Evolutionary conservation across 75 land plant species (phyloP), one percentile per base, ranked within the genome.

Genomic region (Pseudotsuga menziesii): DNA sequence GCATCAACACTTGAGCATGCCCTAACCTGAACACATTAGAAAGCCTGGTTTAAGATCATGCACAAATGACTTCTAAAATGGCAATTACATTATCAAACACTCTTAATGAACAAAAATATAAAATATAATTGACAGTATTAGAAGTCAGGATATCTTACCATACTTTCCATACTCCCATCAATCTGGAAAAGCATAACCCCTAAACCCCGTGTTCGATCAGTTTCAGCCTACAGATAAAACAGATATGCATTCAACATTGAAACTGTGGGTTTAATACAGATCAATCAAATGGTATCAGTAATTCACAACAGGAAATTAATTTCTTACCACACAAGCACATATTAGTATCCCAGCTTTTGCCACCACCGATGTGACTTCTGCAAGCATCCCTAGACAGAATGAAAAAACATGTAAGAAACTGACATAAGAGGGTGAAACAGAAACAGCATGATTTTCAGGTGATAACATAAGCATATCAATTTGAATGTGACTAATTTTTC

Each of bases 251-350:
- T 55, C 36, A 41, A 56, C 52, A 57, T 8, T 41, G 17, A 61
- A 20, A 1, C 2, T 57, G 76, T 41, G 41, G 22, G 23, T 22
- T 60, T 60, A 20, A 61, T 52, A 57, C 23, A 72, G 56, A 58
- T 69, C 29, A 57, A 44, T 8, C 35, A 72, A 58, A 72, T 25
- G n/a, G 69, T 12, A 44, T 11, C 32, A 19, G n/a, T 1, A 56
- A 39, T n/a, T 76, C 5, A 57, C 23, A 6, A 57, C 19, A 54
- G 20, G 57, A 76, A 29, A 20, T n/a, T 19, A 75, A 54, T 52
- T 56, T 88, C 98, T 87, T 82, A 97, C 99, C 89, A 86, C 92
- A 77, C 98, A 97, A 44, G 98, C 90, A 78, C 89, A 87, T 41
- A 97, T 88, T 5, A 70, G 75, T 11, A 94, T 83, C 52, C 89